Percentiles rank a stretch among this genome's conserved stretches.
These are phyloP conservation scores for Rhododendron simsii DNA, from an alignment of 148 eudicot genomes.

Conservation along the genomic window DNA sequence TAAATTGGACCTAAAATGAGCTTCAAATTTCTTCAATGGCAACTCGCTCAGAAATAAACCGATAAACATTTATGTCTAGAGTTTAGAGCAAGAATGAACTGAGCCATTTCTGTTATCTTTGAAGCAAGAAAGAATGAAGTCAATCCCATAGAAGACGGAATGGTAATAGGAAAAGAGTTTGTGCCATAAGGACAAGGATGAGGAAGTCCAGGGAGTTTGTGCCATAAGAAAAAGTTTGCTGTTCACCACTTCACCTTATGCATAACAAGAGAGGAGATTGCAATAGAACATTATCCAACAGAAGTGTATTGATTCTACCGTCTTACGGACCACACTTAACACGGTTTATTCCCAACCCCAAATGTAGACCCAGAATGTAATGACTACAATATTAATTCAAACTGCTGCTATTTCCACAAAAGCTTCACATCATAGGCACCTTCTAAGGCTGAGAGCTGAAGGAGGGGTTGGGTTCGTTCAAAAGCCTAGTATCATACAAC, in stretches of 20 bases:
- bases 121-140: neutral
- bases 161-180: neutral
- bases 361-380: neutral
- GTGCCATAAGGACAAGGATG: neutral
- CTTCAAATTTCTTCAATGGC: neutral
- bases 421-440: neutral
- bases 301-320: neutral
- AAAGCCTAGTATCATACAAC: neutral
- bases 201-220: neutral
- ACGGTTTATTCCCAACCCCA: neutral
- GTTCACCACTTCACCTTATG: neutral
- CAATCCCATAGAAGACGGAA: neutral
- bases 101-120: neutral
- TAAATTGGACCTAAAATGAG: neutral
- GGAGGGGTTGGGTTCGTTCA: neutral
- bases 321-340: neutral
- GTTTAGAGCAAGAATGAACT: neutral
- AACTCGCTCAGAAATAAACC: neutral
- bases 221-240: neutral
- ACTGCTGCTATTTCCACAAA: neutral
- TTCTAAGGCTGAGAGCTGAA: neutral
- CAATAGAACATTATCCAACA: neutral
- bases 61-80: neutral
- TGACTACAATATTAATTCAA: neutral
- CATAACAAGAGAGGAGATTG: neutral